Conservation (phyloP, 176 grass and related monocot genomes). For the Thalia dealbata region DNA sequence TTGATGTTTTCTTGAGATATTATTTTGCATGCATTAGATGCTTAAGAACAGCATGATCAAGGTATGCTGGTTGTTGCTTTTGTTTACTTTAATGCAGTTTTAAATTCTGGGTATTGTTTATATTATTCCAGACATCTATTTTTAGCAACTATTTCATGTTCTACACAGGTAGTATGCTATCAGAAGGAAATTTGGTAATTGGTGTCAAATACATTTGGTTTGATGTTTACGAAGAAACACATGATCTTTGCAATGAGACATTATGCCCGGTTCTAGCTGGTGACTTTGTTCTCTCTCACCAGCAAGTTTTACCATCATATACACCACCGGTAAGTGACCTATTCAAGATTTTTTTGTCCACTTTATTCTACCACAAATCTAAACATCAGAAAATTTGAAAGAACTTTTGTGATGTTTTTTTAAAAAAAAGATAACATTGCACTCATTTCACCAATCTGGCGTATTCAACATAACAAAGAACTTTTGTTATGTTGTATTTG, state of each 20-base stretch:
- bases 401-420: too few species aligned
- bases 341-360: neutral
- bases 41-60: too few species aligned
- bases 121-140: neutral
- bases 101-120: neutral
- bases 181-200: slow-evolving; percentile 52
- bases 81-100: too few species aligned
- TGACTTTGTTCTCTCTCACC: slow-evolving; percentile 35
- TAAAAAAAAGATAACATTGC: too few species aligned
- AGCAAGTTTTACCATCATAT: slow-evolving; percentile 38
- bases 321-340: slow-evolving; percentile 48
- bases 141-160: neutral
- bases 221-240: slow-evolving; percentile 56
- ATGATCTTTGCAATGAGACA: slow-evolving; percentile 69
- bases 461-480: too few species aligned
- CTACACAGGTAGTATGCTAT: slow-evolving; percentile 41
- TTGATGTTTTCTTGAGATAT: too few species aligned
- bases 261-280: slow-evolving; percentile 42
- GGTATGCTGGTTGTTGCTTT: too few species aligned
- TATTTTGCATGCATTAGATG: too few species aligned
- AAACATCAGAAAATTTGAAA: neutral
- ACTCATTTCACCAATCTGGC: too few species aligned
- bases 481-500: too few species aligned
- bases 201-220: slow-evolving; percentile 77
- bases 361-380: slow-evolving; percentile 2